phyloP scores from a whole-genome alignment of 495 filamentous ascomycete genomes.

The Penicillium paxilli region DNA sequence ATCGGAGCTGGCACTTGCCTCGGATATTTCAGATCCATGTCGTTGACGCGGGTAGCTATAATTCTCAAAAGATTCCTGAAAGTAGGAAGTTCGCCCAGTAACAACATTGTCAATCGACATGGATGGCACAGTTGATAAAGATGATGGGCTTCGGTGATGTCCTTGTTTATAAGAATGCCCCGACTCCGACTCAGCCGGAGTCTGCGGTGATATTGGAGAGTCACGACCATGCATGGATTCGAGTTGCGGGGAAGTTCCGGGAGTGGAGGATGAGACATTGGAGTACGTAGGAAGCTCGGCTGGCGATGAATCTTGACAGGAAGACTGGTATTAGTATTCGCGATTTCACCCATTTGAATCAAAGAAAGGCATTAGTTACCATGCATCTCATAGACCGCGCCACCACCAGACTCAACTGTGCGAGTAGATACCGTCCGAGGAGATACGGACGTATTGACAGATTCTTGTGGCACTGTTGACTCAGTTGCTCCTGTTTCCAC shows the following conservation, averaged over 20 bases:
- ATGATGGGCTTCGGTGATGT: conserved; percentile 8
- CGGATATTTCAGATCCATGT: conserved; percentile 19
- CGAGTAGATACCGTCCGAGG: conserved; percentile 16
- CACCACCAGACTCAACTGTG: conserved; percentile 24
- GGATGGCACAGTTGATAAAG: conserved; percentile 6
- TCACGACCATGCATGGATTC: neutral
- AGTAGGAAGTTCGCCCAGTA: conserved; percentile 7
- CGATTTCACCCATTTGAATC: neutral
- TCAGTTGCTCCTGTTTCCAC: neutral
- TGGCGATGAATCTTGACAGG: conserved; percentile 17
- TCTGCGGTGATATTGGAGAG: conserved; percentile 10
- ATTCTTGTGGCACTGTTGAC: conserved; percentile 21
- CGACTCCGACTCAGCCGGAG: conserved; percentile 1
- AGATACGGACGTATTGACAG: conserved; percentile 11
- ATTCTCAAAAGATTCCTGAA: conserved; percentile 12
- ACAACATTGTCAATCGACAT: conserved; percentile 20
- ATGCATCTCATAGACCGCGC: conserved; percentile 20
- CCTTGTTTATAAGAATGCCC: neutral
- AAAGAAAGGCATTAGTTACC: conserved; percentile 5
- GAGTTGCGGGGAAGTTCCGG: neutral
- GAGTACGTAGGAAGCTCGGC: conserved; percentile 17
- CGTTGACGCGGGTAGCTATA: neutral
- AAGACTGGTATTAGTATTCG: neutral
- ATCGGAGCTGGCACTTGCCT: conserved; percentile 5
- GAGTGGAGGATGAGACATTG: conserved; percentile 1